phyloP scores from a whole-genome alignment of 192 early-diverging fungal genomes.

The Chytriomyces hyalinus region DNA sequence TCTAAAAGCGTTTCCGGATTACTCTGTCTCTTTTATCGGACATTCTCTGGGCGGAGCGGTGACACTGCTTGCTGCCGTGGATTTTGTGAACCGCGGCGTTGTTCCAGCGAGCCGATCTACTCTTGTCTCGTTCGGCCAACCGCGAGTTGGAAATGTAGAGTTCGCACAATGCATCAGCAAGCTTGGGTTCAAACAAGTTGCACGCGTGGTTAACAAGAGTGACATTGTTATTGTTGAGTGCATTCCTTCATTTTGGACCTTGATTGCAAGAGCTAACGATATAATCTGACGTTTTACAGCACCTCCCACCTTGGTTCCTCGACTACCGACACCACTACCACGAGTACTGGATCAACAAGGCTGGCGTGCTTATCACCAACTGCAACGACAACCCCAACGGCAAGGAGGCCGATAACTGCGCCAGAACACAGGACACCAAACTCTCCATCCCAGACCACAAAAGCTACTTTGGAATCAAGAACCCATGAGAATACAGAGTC shows the following conservation, averaged over 20 bases:
- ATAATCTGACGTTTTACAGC: background rate
- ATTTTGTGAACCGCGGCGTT: constrained; percentile 26
- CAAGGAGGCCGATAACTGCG: background rate
- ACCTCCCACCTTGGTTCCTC: constrained; percentile 21
- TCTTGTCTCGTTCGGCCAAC: constrained; percentile 41
- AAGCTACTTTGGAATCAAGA: too few relatives aligned
- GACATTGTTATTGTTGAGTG: constrained; percentile 28
- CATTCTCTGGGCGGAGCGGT: constrained; percentile 45
- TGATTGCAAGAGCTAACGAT: constrained; percentile 11
- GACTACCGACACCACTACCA: constrained; percentile 33
- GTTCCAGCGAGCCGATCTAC: constrained; percentile 14
- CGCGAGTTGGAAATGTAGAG: constrained; percentile 42
- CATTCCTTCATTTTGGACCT: too few relatives aligned
- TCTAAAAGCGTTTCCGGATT: background rate
- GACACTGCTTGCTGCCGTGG: constrained; percentile 35
- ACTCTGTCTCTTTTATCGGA: constrained; percentile 31
- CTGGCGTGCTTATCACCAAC: background rate
- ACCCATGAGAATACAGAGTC: too few relatives aligned
- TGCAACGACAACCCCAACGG: constrained; percentile 21
- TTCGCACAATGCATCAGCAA: constrained; percentile 35
- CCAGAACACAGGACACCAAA: too few relatives aligned
- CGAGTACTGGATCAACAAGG: constrained; percentile 35
- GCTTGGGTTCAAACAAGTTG: background rate
- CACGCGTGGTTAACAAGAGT: constrained; percentile 23
- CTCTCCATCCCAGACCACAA: too few relatives aligned